Conservation (phyloP, 352 stramenopile genomes). For the Phytophthora kernoviae region DNA sequence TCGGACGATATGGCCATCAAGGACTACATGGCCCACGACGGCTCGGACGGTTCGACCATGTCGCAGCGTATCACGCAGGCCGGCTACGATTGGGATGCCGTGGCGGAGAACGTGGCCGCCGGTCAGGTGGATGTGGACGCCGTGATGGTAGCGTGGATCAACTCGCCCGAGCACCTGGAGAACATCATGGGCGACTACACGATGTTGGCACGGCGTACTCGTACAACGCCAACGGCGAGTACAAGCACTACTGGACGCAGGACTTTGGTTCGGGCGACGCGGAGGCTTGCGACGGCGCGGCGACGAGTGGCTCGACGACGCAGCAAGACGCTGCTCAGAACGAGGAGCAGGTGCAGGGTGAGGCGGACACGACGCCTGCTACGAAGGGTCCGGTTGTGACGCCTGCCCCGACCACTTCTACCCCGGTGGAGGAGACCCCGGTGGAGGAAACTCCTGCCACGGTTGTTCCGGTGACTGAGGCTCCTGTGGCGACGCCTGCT, state of each 20-base stretch:
- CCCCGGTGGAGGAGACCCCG: background rate
- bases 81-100: slow-evolving; percentile 45
- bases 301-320: slow-evolving; percentile 16
- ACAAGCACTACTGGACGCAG: slow-evolving; percentile 68
- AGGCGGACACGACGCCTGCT: slow-evolving; percentile 7
- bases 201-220: slow-evolving; percentile 41
- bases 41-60: slow-evolving; percentile 44
- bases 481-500: slow-evolving; percentile 3
- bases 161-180: slow-evolving; percentile 32
- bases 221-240: slow-evolving; percentile 28
- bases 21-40: slow-evolving; percentile 53
- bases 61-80: slow-evolving; percentile 38
- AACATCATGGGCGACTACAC: slow-evolving; percentile 51
- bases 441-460: background rate
- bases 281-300: slow-evolving; percentile 28
- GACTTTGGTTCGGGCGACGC: slow-evolving; percentile 44
- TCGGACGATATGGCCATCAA: slow-evolving; percentile 55
- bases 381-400: slow-evolving; percentile 2
- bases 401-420: background rate
- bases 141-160: slow-evolving; percentile 50
- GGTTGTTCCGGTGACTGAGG: slow-evolving; percentile 16
- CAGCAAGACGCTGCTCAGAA: slow-evolving; percentile 18
- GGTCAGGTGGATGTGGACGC: slow-evolving; percentile 33
- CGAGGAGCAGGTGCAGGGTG: slow-evolving; percentile 19
- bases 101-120: slow-evolving; percentile 43